Conservation (phyloP, 371 early-diverging fungal species). For the Blyttiomyces sp. region DNA sequence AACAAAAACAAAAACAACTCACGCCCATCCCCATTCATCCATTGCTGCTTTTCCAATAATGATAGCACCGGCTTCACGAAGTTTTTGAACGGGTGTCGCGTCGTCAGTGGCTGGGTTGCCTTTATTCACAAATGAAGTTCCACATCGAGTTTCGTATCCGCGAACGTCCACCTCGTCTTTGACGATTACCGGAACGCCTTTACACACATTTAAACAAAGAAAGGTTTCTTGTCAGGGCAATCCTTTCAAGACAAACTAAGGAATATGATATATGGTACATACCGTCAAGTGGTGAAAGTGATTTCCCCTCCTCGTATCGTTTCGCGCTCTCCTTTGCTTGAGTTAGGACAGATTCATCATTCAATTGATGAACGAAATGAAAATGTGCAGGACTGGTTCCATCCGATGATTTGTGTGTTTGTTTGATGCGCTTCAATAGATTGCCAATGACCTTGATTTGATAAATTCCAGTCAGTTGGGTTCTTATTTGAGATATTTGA, state of each 20-base stretch:
- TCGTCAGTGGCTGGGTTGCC: constrained; percentile 50
- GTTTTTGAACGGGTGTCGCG: constrained; percentile 44
- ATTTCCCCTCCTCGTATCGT: constrained; percentile 49
- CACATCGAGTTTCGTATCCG: constrained; percentile 52
- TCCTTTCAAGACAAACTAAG: background rate
- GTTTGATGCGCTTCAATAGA: no score
- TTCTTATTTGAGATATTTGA: background rate
- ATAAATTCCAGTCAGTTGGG: background rate
- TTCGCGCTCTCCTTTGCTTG: constrained; percentile 60
- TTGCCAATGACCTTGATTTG: background rate
- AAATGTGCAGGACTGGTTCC: background rate
- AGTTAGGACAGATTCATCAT: background rate
- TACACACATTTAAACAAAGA: background rate
- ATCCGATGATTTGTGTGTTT: background rate
- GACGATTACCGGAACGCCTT: constrained; percentile 37
- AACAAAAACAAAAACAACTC: constrained; percentile 14
- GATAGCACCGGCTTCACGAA: constrained; percentile 58
- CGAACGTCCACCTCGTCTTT: constrained; percentile 58
- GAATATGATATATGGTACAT: constrained; percentile 6
- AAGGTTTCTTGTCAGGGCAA: no score
- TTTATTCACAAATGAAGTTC: constrained; percentile 56
- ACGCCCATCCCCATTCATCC: constrained; percentile 41
- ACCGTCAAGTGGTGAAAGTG: constrained; percentile 66
- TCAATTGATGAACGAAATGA: background rate
- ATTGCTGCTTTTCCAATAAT: constrained; percentile 60